Base-by-base conservation (phyloP, 768 basidiomycete species). In the Termitomyces sp. region DNA sequence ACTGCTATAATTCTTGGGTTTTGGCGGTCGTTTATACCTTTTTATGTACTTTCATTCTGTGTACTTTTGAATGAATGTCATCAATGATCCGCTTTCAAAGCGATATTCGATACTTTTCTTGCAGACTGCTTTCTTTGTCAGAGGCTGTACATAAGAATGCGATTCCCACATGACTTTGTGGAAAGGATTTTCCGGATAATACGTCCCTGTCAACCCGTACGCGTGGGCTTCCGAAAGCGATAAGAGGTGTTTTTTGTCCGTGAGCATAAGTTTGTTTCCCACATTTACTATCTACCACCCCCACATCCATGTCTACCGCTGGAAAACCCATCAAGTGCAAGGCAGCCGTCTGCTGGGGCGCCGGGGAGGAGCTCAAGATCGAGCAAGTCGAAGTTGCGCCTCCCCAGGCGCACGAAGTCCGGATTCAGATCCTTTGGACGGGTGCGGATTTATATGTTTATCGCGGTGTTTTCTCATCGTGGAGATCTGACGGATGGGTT, bases 331-430 rank as follows among this genome's bases (percentile, higher is more conserved):
- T 85, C 82, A 83, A 66, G 81, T 96, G 80, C 78, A 96, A 93
- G 70, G 95, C 93, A 32, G 91, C 92, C 36, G 86, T 99, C 55
- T 96, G 94, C 70, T 99, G 96, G 97, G 92, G 80, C 52, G 94
- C 95, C 12, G 89, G 89, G 60, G 81, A 93, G 70, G 82, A 82
- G 45, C 82, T 98, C 58, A 84, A 86, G 65, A 75, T 98, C 64
- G 96, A 98, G 72, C 85, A 93, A 36, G 85, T 99, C 63, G 89
- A 97, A 64, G 97, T 99, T 20, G 91, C 89, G 18, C 95, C 96
- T 45, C 97, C 97, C 36, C 77, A 75, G 57, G 86, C 89, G 31
- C 80, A 89, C 70, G 97, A 99, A 78, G 97, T 99, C 65, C 79
- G 97, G 56, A 92, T 99, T 68, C 82, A 86, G 64, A 93, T 99